phyloP scores from a whole-genome alignment of 2,329 filamentous ascomycete genomes.

The Westerdykella aurantiaca region DNA sequence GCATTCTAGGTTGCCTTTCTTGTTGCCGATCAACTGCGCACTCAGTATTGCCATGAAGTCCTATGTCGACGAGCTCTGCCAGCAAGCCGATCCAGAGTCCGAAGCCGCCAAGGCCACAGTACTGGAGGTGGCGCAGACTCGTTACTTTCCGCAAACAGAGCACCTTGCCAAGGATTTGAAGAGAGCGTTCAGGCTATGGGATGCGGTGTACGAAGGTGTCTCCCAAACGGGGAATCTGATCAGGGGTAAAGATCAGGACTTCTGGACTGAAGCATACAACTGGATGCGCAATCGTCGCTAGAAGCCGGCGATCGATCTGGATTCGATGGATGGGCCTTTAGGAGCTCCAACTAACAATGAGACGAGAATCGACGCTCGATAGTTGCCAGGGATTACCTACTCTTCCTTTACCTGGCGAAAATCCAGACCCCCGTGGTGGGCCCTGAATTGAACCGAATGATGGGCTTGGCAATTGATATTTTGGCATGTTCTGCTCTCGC shows the following conservation, averaged over 20 bases:
- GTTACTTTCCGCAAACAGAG: slow-evolving; percentile 57
- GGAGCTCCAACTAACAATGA: no score
- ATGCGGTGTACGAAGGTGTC: slow-evolving; percentile 57
- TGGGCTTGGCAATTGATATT: no score
- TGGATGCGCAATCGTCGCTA: slow-evolving; percentile 43
- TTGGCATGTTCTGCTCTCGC: no score
- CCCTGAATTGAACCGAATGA: no score
- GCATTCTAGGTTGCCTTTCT: slow-evolving; percentile 53
- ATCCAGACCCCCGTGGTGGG: no score
- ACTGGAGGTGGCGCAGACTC: slow-evolving; percentile 47
- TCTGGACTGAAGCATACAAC: slow-evolving; percentile 55
- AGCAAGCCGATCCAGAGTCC: slow-evolving; percentile 49
- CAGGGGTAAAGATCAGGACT: slow-evolving; percentile 43
- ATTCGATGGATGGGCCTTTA: no score
- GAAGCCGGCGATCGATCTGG: no score
- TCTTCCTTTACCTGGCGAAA: no score
- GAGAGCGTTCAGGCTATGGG: slow-evolving; percentile 59
- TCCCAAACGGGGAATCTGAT: slow-evolving; percentile 47
- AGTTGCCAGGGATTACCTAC: no score
- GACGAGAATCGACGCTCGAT: no score
- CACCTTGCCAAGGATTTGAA: slow-evolving; percentile 55
- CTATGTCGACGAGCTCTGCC: slow-evolving; percentile 66
- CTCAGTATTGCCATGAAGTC: slow-evolving; percentile 76
- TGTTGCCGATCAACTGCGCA: slow-evolving; percentile 64
- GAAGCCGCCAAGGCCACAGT: slow-evolving; percentile 46